Percentiles rank a stretch among this genome's conserved stretches.
These are phyloP conservation scores for Rhodotorula paludigena DNA, from an alignment of 768 basidiomycete species.

Conservation along the genomic window DNA sequence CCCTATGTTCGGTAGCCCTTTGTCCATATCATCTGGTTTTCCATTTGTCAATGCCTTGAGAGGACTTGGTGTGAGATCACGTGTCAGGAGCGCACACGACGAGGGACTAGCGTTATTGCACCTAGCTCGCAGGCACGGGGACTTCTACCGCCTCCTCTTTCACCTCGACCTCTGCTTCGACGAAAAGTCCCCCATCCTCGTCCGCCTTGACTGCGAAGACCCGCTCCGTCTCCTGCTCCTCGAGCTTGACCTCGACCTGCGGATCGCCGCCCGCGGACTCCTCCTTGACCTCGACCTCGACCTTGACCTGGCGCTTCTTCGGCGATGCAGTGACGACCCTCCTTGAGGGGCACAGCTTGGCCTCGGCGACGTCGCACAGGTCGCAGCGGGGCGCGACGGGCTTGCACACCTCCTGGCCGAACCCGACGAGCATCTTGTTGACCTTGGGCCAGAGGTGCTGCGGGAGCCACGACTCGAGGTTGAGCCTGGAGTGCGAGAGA, in stretches of 20 bases:
- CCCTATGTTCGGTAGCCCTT: conserved; percentile 6
- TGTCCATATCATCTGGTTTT: no score
- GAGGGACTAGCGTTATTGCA: no score
- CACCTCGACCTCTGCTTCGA: neutral
- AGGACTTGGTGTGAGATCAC: no score
- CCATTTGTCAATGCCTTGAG: no score
- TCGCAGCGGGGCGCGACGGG: conserved; percentile 39
- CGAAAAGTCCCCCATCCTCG: neutral
- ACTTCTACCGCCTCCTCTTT: no score
- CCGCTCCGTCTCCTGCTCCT: neutral
- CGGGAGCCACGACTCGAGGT: conserved; percentile 43
- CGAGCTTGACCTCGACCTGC: neutral
- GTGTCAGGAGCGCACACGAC: no score
- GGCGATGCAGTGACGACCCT: conserved; percentile 3
- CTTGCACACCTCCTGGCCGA: conserved; percentile 42
- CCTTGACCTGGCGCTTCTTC: conserved; percentile 9
- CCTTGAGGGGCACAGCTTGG: conserved; percentile 24
- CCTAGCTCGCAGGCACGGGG: neutral
- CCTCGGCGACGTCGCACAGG: conserved; percentile 19
- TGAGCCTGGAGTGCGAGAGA: conserved; percentile 19
- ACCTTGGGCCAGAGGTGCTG: conserved; percentile 37
- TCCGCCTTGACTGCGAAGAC: conserved; percentile 2
- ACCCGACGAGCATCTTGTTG: conserved; percentile 42
- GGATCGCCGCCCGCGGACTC: conserved; percentile 1
- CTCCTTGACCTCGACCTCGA: neutral